Conservation (phyloP, 164 flowering plant genomes). For the Dillenia suffruticosa region DNA sequence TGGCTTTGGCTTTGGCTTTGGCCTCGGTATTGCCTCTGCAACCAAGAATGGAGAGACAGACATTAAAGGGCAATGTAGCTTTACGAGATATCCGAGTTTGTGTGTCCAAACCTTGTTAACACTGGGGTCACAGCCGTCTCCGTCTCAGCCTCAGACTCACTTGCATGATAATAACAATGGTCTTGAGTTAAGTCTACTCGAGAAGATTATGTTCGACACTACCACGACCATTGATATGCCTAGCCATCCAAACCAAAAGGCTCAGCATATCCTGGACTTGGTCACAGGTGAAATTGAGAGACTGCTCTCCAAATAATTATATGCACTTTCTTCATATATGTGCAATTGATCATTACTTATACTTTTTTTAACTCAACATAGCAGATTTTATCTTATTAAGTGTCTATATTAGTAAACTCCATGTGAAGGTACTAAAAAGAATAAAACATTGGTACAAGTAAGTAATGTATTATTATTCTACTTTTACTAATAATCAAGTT, state of each 20-base stretch:
- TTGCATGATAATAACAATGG: slow-evolving; percentile 8
- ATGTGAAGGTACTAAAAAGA: slow-evolving; percentile 3
- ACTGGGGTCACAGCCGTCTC: background rate
- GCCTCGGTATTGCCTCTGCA: too few species aligned
- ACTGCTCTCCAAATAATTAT: too few species aligned
- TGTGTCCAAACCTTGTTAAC: slow-evolving; percentile 29
- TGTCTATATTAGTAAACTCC: slow-evolving; percentile 4
- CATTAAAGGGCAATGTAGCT: slow-evolving; percentile 17
- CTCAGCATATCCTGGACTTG: too few species aligned
- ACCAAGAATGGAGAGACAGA: too few species aligned
- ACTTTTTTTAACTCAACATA: background rate
- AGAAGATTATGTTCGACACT: slow-evolving; percentile 31
- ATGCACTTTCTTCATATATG: too few species aligned
- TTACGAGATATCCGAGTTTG: slow-evolving; percentile 31
- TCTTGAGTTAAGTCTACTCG: slow-evolving; percentile 24
- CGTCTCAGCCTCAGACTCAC: too few species aligned
- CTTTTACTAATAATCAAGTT: background rate
- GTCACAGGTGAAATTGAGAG: too few species aligned
- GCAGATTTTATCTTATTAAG: slow-evolving; percentile 1
- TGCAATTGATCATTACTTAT: too few species aligned
- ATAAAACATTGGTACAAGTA: background rate
- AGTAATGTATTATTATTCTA: background rate
- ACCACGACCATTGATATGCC: slow-evolving; percentile 11
- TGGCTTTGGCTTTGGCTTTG: too few species aligned
- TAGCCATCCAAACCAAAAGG: slow-evolving; percentile 3